These are phyloP conservation scores for Phytophthora hybrid DNA, from an alignment of 352 stramenopile genomes.

Conservation along the genomic window DNA sequence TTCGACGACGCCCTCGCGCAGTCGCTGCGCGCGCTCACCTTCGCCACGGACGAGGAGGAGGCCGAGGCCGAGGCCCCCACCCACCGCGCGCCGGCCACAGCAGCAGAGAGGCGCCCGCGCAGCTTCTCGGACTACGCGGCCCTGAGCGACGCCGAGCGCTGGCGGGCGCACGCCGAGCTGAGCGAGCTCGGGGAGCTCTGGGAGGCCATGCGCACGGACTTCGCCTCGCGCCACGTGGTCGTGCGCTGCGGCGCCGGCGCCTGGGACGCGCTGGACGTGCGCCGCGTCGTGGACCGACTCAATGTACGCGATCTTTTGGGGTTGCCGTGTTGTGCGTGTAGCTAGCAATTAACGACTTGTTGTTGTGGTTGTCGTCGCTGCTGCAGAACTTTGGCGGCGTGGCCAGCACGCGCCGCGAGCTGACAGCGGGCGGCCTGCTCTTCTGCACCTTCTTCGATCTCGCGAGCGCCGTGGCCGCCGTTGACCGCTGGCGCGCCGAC, in stretches of 20 bases:
- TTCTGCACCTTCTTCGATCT: constrained; percentile 85
- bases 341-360: background rate
- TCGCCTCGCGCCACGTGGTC: constrained; percentile 75
- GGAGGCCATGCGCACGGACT: constrained; percentile 60
- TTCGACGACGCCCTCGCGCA: constrained; percentile 52
- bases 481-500: constrained; percentile 59
- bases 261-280: constrained; percentile 51
- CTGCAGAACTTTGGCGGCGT: constrained; percentile 71
- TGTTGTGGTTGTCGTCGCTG: constrained; percentile 4
- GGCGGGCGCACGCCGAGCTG: constrained; percentile 25
- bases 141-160: constrained; percentile 36
- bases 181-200: constrained; percentile 53
- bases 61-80: background rate
- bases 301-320: constrained; percentile 37
- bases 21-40: constrained; percentile 59
- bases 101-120: constrained; percentile 42
- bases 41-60: constrained; percentile 30
- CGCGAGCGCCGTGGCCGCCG: constrained; percentile 62
- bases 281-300: constrained; percentile 57
- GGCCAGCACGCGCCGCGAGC: constrained; percentile 55
- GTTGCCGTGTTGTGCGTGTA: background rate
- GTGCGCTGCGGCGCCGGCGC: constrained; percentile 49
- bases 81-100: no score
- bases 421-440: constrained; percentile 62
- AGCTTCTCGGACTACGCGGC: constrained; percentile 80